These are phyloP conservation scores for Oryza meyeriana DNA, from an alignment of 176 grass and related monocot species.

Conservation along the genomic window DNA sequence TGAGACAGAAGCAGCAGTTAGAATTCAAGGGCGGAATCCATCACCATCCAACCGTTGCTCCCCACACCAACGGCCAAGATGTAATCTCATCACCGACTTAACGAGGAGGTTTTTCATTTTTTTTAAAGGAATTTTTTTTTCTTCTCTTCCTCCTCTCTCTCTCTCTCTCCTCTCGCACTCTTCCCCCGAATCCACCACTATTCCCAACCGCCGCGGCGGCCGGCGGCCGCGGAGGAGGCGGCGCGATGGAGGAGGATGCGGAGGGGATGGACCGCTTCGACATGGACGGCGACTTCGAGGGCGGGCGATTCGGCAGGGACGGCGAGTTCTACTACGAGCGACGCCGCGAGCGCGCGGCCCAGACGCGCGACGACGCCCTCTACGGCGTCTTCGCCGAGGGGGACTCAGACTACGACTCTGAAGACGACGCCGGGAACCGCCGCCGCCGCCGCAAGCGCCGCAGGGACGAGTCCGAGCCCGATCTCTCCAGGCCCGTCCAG, in stretches of 20 bases:
- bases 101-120: neutral
- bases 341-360: conserved; percentile 51
- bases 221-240: neutral
- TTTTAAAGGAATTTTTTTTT: neutral
- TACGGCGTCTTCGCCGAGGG: conserved; percentile 72
- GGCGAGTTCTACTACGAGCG: conserved; percentile 71
- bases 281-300: conserved; percentile 74
- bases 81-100: neutral
- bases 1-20: no score
- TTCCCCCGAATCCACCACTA: neutral
- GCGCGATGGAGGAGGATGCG: conserved; percentile 59
- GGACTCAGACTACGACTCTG: conserved; percentile 55
- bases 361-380: conserved; percentile 65
- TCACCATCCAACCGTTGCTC: neutral
- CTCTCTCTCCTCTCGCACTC: neutral
- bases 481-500: conserved; percentile 60
- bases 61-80: neutral
- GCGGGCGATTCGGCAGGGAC: conserved; percentile 62
- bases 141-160: neutral
- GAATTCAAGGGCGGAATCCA: neutral
- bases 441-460: conserved; percentile 52
- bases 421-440: conserved; percentile 32
- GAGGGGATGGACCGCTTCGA: conserved; percentile 71
- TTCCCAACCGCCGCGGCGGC: neutral
- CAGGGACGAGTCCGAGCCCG: conserved; percentile 25